Conservation (phyloP, 371 early-diverging fungal genomes). For the Lichtheimia corymbifera region DNA sequence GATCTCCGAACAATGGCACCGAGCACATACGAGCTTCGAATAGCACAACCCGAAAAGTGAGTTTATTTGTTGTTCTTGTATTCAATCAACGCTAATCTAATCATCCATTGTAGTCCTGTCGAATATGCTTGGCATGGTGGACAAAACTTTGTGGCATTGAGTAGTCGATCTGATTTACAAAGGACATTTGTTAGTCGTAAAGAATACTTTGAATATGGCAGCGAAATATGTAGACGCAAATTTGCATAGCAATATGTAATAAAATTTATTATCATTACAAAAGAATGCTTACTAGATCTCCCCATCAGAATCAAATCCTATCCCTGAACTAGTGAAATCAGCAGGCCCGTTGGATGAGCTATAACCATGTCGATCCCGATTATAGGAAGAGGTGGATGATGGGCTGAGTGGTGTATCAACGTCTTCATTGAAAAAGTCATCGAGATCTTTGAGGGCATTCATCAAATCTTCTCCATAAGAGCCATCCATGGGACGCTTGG, state of each 20-base stretch:
- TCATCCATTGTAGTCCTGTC: constrained; percentile 35
- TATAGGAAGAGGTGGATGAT: constrained; percentile 4
- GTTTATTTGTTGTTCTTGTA: constrained; percentile 16
- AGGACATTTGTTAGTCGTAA: constrained; percentile 52
- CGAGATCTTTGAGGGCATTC: constrained; percentile 58
- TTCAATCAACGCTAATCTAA: background rate
- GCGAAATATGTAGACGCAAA: constrained; percentile 51
- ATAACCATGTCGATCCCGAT: background rate
- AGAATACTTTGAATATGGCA: constrained; percentile 63
- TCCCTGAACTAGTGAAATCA: constrained; percentile 7
- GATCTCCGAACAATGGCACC: constrained; percentile 72
- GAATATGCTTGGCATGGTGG: constrained; percentile 62
- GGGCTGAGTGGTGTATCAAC: constrained; percentile 26
- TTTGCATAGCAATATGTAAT: constrained; percentile 22
- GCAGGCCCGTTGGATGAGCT: background rate
- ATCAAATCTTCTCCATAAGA: constrained; percentile 52
- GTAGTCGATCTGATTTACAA: constrained; percentile 48
- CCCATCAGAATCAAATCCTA: constrained; percentile 10
- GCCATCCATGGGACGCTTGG: background rate
- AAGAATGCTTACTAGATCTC: constrained; percentile 8
- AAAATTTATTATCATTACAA: background rate
- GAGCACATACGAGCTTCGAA: constrained; percentile 61
- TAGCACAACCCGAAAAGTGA: constrained; percentile 66
- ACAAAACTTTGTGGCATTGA: constrained; percentile 37
- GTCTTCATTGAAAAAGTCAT: constrained; percentile 63